These are phyloP conservation scores for Penicillium desertorum DNA, from an alignment of 495 filamentous ascomycete species.

Conservation along the genomic window DNA sequence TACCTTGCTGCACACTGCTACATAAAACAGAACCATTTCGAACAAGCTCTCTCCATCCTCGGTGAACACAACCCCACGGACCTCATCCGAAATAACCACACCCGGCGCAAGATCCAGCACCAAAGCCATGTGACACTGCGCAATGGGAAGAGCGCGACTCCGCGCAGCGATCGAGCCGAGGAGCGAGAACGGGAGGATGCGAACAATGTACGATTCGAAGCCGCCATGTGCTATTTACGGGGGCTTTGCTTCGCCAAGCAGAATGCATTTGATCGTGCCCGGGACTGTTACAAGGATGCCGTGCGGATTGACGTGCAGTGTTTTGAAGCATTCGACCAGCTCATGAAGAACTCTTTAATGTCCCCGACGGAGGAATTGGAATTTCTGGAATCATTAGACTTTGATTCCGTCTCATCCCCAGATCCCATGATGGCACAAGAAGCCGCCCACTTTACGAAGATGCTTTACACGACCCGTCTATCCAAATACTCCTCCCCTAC, in stretches of 20 bases:
- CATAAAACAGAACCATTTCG: slow-evolving; percentile 84
- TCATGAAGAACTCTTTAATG: slow-evolving; percentile 97
- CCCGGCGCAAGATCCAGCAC: slow-evolving; percentile 59
- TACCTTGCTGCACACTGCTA: slow-evolving; percentile 93
- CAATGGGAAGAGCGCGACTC: slow-evolving; percentile 43
- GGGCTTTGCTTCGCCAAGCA: slow-evolving; percentile 95
- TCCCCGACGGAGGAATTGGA: slow-evolving; percentile 95
- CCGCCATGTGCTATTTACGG: slow-evolving; percentile 93
- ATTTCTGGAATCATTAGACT: slow-evolving; percentile 89
- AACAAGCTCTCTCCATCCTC: slow-evolving; percentile 82
- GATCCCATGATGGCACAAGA: slow-evolving; percentile 68
- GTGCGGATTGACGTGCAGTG: slow-evolving; percentile 97
- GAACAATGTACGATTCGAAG: slow-evolving; percentile 80
- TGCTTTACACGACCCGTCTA: slow-evolving; percentile 94
- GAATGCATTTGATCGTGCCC: slow-evolving; percentile 95
- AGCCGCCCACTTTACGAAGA: slow-evolving; percentile 87
- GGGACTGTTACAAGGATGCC: slow-evolving; percentile 97
- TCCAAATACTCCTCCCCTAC: slow-evolving; percentile 92
- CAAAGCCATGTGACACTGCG: slow-evolving; percentile 50
- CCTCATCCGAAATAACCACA: slow-evolving; percentile 68
- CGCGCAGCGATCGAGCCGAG: slow-evolving; percentile 59
- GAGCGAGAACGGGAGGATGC: slow-evolving; percentile 65
- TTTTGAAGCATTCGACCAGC: slow-evolving; percentile 95
- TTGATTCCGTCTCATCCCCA: slow-evolving; percentile 68
- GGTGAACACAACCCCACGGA: slow-evolving; percentile 92